A percentile compares a stretch with the other conserved stretches of the same genome.
Conservation (phyloP, 805 yeast species). For the Metahyphopichia silvanorum region DNA sequence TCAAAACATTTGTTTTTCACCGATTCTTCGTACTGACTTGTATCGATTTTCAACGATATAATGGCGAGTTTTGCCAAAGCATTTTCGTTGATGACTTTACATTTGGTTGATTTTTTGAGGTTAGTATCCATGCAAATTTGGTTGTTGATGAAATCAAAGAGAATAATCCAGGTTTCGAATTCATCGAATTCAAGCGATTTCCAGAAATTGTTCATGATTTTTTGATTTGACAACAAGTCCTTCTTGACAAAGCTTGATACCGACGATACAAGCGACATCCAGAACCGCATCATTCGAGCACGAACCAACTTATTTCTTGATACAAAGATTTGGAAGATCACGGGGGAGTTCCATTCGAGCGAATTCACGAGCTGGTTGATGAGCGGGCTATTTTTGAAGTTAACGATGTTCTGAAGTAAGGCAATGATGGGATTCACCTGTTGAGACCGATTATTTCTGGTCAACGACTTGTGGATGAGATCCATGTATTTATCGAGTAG, state of each 20-base stretch:
- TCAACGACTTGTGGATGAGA: constrained; percentile 65
- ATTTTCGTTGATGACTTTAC: constrained; percentile 76
- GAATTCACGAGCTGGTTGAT: constrained; percentile 56
- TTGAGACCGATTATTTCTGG: constrained; percentile 49
- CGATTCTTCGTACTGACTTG: constrained; percentile 4
- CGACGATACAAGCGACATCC: constrained; percentile 49
- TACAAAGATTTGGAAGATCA: constrained; percentile 57
- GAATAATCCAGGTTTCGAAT: constrained; percentile 31
- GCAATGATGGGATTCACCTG: constrained; percentile 61
- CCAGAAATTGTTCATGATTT: constrained; percentile 64
- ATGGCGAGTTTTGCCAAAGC: constrained; percentile 56
- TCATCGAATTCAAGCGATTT: constrained; percentile 59
- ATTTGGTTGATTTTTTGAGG: constrained; percentile 66
- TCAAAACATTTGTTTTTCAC: background rate
- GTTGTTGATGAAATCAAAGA: constrained; percentile 47
- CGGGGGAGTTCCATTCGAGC: constrained; percentile 66
- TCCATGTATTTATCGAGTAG: constrained; percentile 57
- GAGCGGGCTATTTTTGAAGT: constrained; percentile 46
- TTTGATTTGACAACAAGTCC: constrained; percentile 53
- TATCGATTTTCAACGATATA: constrained; percentile 32
- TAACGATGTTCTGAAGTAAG: constrained; percentile 50
- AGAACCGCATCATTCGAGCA: constrained; percentile 55
- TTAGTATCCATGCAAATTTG: constrained; percentile 56
- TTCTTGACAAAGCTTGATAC: constrained; percentile 58
- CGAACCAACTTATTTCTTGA: constrained; percentile 56